A percentile compares a stretch with the other conserved stretches of the same genome.
Conservation (phyloP, 75 land plant species). For the Pinus taeda region DNA sequence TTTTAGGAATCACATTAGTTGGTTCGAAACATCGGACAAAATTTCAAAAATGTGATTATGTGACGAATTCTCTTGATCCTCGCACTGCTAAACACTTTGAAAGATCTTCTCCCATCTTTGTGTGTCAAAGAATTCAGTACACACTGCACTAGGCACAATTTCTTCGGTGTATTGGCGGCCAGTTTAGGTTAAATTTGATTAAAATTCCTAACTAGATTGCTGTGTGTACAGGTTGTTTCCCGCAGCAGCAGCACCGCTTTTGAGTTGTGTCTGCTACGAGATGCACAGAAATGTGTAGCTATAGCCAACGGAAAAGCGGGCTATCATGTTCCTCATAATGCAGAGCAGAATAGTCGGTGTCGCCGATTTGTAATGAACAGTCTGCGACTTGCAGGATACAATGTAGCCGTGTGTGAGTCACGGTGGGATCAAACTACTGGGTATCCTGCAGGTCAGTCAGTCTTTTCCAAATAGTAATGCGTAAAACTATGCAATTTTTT, state of each 20-base stretch:
- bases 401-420: slow-evolving; percentile 33
- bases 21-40: no score
- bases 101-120: slow-evolving; percentile 20
- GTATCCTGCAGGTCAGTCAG: no score
- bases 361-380: slow-evolving; percentile 32
- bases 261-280: background rate
- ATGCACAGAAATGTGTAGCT: no score
- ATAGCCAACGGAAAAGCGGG: background rate
- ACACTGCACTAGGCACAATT: slow-evolving; percentile 26
- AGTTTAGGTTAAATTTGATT: background rate
- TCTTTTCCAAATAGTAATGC: no score
- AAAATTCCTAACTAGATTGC: background rate
- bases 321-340: background rate
- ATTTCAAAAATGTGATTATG: no score
- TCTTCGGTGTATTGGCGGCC: slow-evolving; percentile 1
- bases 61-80: no score
- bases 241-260: background rate
- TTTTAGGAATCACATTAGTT: no score
- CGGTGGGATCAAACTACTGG: no score
- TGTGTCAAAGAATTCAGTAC: background rate
- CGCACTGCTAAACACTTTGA: background rate
- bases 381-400: slow-evolving; percentile 36
- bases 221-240: background rate
- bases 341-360: background rate
- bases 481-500: no score